A percentile compares a stretch with the other conserved stretches of the same genome.
Conservation (phyloP, 208 protist genomes). For the Trypanosoma cruzi region DNA sequence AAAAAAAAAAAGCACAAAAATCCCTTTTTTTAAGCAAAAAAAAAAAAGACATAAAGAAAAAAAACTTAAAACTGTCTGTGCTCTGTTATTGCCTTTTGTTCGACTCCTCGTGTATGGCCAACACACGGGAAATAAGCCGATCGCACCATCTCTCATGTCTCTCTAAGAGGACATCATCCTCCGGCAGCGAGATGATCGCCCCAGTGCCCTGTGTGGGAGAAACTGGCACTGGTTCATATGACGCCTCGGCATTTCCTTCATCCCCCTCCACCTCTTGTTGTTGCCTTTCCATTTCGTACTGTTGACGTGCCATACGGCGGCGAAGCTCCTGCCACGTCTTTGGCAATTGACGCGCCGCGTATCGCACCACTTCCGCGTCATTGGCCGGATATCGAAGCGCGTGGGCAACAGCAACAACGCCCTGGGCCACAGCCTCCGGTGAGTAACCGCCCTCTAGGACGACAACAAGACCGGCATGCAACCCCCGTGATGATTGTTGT, state of each 20-base stretch:
- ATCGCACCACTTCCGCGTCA: conserved; percentile 40
- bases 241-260: conserved; percentile 25
- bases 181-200: conserved; percentile 8
- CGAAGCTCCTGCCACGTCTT: conserved; percentile 67
- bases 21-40: neutral
- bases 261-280: conserved; percentile 20
- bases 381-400: conserved; percentile 54
- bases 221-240: neutral
- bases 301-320: conserved; percentile 34
- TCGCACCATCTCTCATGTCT: conserved; percentile 58
- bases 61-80: neutral
- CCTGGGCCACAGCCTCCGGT: conserved; percentile 64
- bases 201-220: neutral
- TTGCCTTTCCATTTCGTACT: conserved; percentile 4
- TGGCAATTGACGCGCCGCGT: conserved; percentile 26
- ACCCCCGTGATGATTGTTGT: neutral
- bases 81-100: neutral
- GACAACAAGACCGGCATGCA: conserved; percentile 46
- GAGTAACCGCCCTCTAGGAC: conserved; percentile 86
- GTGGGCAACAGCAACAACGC: conserved; percentile 56
- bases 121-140: conserved; percentile 28
- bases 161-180: conserved; percentile 41
- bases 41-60: conserved; percentile 17
- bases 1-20: conserved; percentile 1
- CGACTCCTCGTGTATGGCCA: conserved; percentile 26